These are phyloP conservation scores for Naegleria fowleri DNA, from an alignment of 208 protist species.

Conservation along the genomic window DNA sequence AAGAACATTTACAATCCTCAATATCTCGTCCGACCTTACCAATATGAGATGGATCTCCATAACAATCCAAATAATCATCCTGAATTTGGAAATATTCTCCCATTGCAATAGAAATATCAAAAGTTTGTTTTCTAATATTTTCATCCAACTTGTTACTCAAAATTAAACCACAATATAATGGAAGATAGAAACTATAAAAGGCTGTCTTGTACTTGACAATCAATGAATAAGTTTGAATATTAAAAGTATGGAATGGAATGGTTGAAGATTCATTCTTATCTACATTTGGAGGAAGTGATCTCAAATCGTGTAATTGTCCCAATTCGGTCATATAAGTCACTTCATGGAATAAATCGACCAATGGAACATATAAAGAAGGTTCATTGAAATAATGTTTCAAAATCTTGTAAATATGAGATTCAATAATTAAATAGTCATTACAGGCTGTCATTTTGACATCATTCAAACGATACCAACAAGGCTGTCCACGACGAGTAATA, in stretches of 20 bases:
- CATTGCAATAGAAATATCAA: conserved; percentile 81
- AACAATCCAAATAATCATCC: conserved; percentile 96
- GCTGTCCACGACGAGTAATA: conserved; percentile 82
- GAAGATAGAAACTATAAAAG: conserved; percentile 94
- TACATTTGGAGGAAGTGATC: conserved; percentile 43
- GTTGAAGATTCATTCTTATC: conserved; percentile 59
- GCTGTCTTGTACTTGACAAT: conserved; percentile 96
- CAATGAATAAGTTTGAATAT: conserved; percentile 68
- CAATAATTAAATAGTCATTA: conserved; percentile 90
- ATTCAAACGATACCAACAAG: conserved; percentile 84
- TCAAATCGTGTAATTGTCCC: conserved; percentile 88
- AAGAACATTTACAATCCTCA: conserved; percentile 93
- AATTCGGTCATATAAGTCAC: conserved; percentile 84
- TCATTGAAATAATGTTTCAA: conserved; percentile 80
- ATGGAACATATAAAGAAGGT: conserved; percentile 63
- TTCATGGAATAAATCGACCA: conserved; percentile 82
- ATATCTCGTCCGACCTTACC: conserved; percentile 97
- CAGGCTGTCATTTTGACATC: conserved; percentile 82
- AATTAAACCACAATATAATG: conserved; percentile 83
- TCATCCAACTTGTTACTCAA: conserved; percentile 63
- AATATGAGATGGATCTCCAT: conserved; percentile 81
- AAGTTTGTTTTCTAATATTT: conserved; percentile 44
- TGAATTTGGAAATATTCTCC: conserved; percentile 95
- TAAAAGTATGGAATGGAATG: conserved; percentile 78
- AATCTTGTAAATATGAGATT: conserved; percentile 77